Percentiles rank a stretch among this genome's conserved stretches.
phyloP scores from a whole-genome alignment of 805 yeast genomes.

The Starmerella vitae region DNA sequence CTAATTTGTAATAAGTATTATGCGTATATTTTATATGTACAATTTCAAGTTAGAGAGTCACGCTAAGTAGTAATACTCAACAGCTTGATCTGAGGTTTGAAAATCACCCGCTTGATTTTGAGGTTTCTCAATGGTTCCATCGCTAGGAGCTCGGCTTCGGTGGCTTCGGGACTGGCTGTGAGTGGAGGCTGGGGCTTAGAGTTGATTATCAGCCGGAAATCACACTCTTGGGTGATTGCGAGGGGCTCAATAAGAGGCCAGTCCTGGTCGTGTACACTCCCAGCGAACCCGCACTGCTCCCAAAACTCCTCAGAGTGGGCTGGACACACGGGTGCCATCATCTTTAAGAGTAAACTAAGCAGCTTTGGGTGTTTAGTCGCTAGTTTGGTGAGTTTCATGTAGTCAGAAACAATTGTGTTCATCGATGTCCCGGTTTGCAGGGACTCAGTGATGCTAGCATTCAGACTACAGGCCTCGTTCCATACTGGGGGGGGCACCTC shows the following conservation, averaged over 20 bases:
- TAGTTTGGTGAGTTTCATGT: conserved; percentile 61
- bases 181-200: conserved; percentile 36
- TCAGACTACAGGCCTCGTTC: conserved; percentile 40
- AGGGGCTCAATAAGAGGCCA: conserved; percentile 48
- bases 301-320: conserved; percentile 71
- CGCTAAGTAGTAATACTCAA: conserved; percentile 8
- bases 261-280: conserved; percentile 39
- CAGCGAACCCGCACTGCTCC: conserved; percentile 35
- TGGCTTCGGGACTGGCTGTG: conserved; percentile 1
- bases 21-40: not conserved
- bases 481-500: conserved; percentile 39
- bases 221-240: conserved; percentile 28
- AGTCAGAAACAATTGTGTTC: conserved; percentile 79
- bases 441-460: conserved; percentile 43
- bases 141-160: conserved; percentile 11
- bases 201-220: conserved; percentile 53
- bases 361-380: conserved; percentile 26
- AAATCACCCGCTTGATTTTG: conserved; percentile 9
- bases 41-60: not conserved
- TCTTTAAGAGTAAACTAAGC: conserved; percentile 38
- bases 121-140: not conserved
- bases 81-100: conserved; percentile 15
- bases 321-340: conserved; percentile 73
- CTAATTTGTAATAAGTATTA: conserved; percentile 7
- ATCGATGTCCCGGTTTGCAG: conserved; percentile 46